Evolutionary conservation across 805 yeast genomes (phyloP).

Genomic region (Yarrowia porcina): DNA sequence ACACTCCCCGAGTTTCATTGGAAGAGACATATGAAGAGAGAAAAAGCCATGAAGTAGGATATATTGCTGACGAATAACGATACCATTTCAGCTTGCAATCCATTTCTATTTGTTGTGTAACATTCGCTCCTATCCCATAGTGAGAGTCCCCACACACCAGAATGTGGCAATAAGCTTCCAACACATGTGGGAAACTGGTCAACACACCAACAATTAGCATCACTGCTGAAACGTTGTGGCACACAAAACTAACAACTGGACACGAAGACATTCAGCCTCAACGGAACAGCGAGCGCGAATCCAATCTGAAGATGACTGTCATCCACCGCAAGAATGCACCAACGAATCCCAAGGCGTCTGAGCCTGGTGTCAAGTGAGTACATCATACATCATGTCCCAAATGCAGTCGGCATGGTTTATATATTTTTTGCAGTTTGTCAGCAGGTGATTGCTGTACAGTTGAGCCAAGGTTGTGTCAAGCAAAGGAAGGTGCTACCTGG

Average conservation of each 20-base stretch:
- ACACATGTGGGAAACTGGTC: background rate
- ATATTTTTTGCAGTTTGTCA: conserved; percentile 18
- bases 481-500: background rate
- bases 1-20: no score
- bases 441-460: conserved; percentile 8
- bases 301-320: conserved; percentile 36
- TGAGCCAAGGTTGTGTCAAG: conserved; percentile 18
- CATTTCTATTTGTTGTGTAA: no score
- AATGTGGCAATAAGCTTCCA: background rate
- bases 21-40: no score
- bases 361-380: conserved; percentile 42
- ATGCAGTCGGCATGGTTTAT: conserved; percentile 18
- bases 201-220: conserved; percentile 13
- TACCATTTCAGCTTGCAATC: no score
- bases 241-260: conserved; percentile 1
- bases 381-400: conserved; percentile 17
- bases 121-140: no score
- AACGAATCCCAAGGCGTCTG: conserved; percentile 37
- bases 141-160: background rate
- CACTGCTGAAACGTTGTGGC: conserved; percentile 20
- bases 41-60: no score
- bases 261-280: background rate
- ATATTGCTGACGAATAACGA: no score
- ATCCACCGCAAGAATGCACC: conserved; percentile 40
- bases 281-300: background rate